Percentiles rank a stretch among this genome's conserved stretches.
Conservation (phyloP, 768 basidiomycete species). For the Holtermannia corniformis region DNA sequence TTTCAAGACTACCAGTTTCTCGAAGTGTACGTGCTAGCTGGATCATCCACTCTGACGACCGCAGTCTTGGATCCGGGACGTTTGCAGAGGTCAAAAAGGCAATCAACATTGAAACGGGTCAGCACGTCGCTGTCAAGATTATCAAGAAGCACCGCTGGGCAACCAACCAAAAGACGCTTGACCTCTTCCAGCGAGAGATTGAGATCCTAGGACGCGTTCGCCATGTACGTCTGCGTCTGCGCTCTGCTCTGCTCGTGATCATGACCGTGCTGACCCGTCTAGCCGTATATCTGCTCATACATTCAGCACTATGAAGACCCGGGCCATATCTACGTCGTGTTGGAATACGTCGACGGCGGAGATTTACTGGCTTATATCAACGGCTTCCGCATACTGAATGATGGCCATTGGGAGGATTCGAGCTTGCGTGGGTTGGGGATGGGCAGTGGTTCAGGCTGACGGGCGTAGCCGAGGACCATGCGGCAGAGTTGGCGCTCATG, state of each 20-base stretch:
- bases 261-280: not conserved
- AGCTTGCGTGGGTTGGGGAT: constrained; percentile 48
- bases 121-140: constrained; percentile 72
- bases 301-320: constrained; percentile 66
- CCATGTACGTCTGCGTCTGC: constrained; percentile 45
- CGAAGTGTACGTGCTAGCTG: constrained; percentile 21
- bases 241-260: not conserved
- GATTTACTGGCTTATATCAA: constrained; percentile 72
- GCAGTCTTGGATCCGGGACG: constrained; percentile 66
- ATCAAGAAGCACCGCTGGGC: constrained; percentile 37
- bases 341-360: constrained; percentile 79
- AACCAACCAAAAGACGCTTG: constrained; percentile 32
- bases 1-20: constrained; percentile 43
- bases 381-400: constrained; percentile 22
- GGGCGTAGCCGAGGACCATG: constrained; percentile 43
- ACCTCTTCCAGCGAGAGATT: constrained; percentile 60
- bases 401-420: constrained; percentile 41
- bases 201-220: constrained; percentile 64
- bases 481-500: constrained; percentile 66
- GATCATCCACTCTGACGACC: constrained; percentile 23
- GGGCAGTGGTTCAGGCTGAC: constrained; percentile 31
- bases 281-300: constrained; percentile 67
- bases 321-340: constrained; percentile 50
- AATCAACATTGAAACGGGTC: constrained; percentile 58
- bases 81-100: constrained; percentile 87